Base-by-base conservation (phyloP, 139 green algal genomes). In the Eudorina sp. region DNA sequence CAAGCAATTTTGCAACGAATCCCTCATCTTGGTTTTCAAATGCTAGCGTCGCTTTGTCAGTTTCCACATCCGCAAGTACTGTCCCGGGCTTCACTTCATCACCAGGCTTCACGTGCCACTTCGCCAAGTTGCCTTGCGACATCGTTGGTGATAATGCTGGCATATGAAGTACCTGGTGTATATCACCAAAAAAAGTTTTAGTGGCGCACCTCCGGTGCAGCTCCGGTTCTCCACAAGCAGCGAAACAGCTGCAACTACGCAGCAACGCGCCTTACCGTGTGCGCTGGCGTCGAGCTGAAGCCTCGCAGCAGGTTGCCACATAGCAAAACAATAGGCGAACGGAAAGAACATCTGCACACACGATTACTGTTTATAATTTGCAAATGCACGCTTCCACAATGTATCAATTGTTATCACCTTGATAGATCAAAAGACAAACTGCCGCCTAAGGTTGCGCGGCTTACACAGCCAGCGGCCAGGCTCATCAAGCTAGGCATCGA, bases 61-160 rank as follows among this genome's bases (percentile, higher is more conserved):
- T 99, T 86, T 99, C 97, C 1, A 99, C 95, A 27, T 99, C 97
- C 18, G 95, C 96, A 45, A 99, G 92, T 23, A 99, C 70, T 46
- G 89, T 88, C 43, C 95, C 95, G 1, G 93, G 70, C 18, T 58
- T 51, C 0, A 97, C 83, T 48, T 91, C 70, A 19, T 96, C 92
- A 31, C 94, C 94, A 34, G 92, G 93, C 34, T 93, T 96, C 53
- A 95, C 91, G 64, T 95, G 62, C 92, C 92, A 97, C 60, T 77
- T 89, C 0, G 91, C 88, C 1, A 98, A 75, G 92, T 96, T 97
- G 70, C 97, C 97, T 76, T 95, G 85, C 3, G 90, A 86, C 97
- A 99, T 98, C 0, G 97, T 99, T n/a, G 97, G 97, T 7, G 96
- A 98, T 11, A 99, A 90, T 3, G 96, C 94, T 13, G 97, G 97